Evolutionary conservation across 2,329 filamentous ascomycete species (phyloP), one percentile per base, ranked within the genome.

Genomic region (Tolypocladium inflatum): DNA sequence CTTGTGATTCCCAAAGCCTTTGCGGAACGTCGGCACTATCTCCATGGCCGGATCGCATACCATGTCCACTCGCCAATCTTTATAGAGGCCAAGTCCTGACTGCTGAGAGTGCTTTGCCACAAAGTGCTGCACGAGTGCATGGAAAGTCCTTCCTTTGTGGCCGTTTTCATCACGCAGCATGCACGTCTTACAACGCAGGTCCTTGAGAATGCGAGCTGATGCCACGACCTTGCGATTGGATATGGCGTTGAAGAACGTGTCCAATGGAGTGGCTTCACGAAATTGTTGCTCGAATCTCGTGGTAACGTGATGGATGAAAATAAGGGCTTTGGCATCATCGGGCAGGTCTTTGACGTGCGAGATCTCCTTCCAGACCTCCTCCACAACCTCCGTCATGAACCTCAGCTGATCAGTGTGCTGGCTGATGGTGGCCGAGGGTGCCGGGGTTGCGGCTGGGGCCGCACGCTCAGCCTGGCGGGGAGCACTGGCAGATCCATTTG

Each of bases 281-380:
- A 86, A 90, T 54, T 76, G 77, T 19, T 79, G 70, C 50, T 78
- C 75, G 65, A 86, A 90, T 41, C 76, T 77, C 57, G 78, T 78
- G 58, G 81, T 76, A 55, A 85, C 73, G 67, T 88, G 84, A 66
- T 87, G 78, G 48, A 92, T 78, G 11, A 89, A 75, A 53, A 84
- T 79, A 60, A 82, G 81, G 19, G 89, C 77, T 62, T 84, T 83
- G 53, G 89, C 77, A 60, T 80, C 81, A 43, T 81, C 80, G 17
- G 85, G 80, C 19, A 90, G 71, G 55, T 85, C 80, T 63, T 82
- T 82, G 61, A 90, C 75, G 3, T 78, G 77, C 9, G 78, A 78
- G 2, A 86, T 80, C 26, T 76, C 72, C 61, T 81, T 80, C 87
- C 88, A 92, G 41, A 87, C 71, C 30, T 84, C 80, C 59, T 81